These are phyloP conservation scores for Penicilliopsis zonata DNA, from an alignment of 495 filamentous ascomycete species.

Conservation along the genomic window DNA sequence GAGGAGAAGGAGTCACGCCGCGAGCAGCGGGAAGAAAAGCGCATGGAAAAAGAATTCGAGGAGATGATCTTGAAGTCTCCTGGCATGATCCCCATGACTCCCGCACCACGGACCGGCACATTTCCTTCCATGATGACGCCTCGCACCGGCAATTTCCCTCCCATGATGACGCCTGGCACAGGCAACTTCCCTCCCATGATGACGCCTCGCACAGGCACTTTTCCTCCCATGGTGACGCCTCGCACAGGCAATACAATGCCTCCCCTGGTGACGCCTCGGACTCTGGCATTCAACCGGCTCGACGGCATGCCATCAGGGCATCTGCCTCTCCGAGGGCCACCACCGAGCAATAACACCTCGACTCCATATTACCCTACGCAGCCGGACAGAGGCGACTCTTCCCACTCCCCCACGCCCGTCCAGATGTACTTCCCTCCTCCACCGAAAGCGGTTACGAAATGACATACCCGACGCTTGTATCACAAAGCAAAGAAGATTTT, in stretches of 20 bases:
- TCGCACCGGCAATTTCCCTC: too few relatives aligned
- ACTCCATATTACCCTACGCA: constrained; percentile 12
- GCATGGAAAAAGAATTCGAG: constrained; percentile 29
- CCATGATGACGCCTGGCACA: too few relatives aligned
- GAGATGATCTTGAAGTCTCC: constrained; percentile 35
- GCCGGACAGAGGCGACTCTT: constrained; percentile 7
- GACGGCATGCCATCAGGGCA: constrained; percentile 18
- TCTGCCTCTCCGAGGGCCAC: constrained; percentile 29
- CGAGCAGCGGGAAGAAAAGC: constrained; percentile 27
- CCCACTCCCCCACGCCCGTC: constrained; percentile 7
- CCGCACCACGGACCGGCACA: constrained; percentile 7
- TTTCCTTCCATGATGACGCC: constrained; percentile 28
- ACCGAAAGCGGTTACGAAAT: constrained; percentile 26
- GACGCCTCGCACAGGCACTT: too few relatives aligned
- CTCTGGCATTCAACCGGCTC: constrained; percentile 30
- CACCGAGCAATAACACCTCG: constrained; percentile 10
- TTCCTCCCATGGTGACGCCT: too few relatives aligned
- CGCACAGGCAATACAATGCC: too few relatives aligned
- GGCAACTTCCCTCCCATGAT: too few relatives aligned
- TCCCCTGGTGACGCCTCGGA: constrained; percentile 30
- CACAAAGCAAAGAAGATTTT: too few relatives aligned
- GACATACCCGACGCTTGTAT: neutral
- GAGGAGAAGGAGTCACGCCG: constrained; percentile 21
- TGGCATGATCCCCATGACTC: constrained; percentile 23
- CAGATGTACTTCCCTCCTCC: constrained; percentile 33